Conservation (phyloP, 148 eudicot species). For the Dysphania ambrosioides region DNA sequence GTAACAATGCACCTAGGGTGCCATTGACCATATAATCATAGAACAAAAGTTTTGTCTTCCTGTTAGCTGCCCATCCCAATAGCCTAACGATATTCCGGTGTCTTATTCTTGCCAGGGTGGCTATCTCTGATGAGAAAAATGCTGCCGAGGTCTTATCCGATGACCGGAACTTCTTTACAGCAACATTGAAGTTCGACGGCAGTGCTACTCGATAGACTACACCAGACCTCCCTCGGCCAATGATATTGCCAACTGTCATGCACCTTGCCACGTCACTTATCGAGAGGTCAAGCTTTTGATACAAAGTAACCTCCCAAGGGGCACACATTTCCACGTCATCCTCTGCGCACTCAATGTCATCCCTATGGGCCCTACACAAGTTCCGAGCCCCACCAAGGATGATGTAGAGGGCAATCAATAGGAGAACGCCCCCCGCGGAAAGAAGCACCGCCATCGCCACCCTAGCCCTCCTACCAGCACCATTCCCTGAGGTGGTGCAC, state of each 20-base stretch:
- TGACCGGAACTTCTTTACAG: slow-evolving; percentile 60
- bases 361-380: slow-evolving; percentile 20
- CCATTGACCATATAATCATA: slow-evolving; percentile 74
- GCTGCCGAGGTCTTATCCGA: slow-evolving; percentile 52
- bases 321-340: slow-evolving; percentile 67
- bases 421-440: slow-evolving; percentile 51
- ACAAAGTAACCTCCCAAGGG: slow-evolving; percentile 89
- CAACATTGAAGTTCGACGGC: slow-evolving; percentile 42
- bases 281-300: slow-evolving; percentile 77
- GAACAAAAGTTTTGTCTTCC: slow-evolving; percentile 63
- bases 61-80: slow-evolving; percentile 76
- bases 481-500: slow-evolving; percentile 26
- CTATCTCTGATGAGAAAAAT: slow-evolving; percentile 75
- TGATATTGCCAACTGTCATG: slow-evolving; percentile 47
- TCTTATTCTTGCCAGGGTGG: slow-evolving; percentile 67
- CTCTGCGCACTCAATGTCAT: slow-evolving; percentile 26
- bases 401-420: slow-evolving; percentile 57
- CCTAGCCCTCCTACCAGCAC: slow-evolving; percentile 38
- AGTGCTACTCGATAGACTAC: slow-evolving; percentile 49
- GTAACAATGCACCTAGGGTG: slow-evolving; percentile 59
- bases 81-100: slow-evolving; percentile 76
- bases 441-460: slow-evolving; percentile 70
- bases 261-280: slow-evolving; percentile 59
- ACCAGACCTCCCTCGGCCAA: slow-evolving; percentile 73
- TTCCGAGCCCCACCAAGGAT: slow-evolving; percentile 41